A percentile compares a stretch with the other conserved stretches of the same genome.
Evolutionary conservation across 2,329 filamentous ascomycete species (phyloP).

Genomic region (Trichoderma sp.): DNA sequence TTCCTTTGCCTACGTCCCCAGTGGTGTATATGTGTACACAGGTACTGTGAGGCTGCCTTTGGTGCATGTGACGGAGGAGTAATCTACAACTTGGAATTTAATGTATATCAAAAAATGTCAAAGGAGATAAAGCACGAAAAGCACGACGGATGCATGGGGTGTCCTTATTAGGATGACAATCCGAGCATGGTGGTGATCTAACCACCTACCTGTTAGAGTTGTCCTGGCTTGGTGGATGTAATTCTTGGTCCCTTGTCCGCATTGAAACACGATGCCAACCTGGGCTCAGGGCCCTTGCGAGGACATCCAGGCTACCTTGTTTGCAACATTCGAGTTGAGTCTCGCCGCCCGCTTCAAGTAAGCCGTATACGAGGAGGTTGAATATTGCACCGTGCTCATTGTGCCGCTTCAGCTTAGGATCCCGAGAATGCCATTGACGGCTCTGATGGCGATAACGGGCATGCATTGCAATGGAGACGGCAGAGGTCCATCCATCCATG

Average conservation of each 20-base stretch:
- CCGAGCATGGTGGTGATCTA: not conserved
- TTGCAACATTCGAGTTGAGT: not conserved
- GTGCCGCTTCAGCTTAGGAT: not conserved
- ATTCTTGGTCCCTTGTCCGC: not conserved
- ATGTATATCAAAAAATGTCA: not conserved
- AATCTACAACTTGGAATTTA: not conserved
- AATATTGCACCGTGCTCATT: not conserved
- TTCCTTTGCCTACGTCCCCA: not conserved
- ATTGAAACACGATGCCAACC: not conserved
- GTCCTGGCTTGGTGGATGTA: not conserved
- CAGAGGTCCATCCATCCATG: not conserved
- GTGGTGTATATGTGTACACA: not conserved
- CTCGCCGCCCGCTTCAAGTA: too few relatives aligned
- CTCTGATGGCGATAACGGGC: not conserved
- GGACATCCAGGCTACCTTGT: not conserved
- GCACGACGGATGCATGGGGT: not conserved
- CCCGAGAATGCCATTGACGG: not conserved
- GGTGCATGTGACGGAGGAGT: not conserved
- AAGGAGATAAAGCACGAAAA: too few relatives aligned
- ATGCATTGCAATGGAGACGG: not conserved
- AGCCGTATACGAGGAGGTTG: not conserved
- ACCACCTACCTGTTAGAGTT: not conserved
- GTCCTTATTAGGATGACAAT: not conserved
- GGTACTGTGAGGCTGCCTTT: not conserved
- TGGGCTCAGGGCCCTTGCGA: not conserved